Evolutionary conservation across 495 filamentous ascomycete species (phyloP).

Genomic region (Hypoxylon lienhwacheense): DNA sequence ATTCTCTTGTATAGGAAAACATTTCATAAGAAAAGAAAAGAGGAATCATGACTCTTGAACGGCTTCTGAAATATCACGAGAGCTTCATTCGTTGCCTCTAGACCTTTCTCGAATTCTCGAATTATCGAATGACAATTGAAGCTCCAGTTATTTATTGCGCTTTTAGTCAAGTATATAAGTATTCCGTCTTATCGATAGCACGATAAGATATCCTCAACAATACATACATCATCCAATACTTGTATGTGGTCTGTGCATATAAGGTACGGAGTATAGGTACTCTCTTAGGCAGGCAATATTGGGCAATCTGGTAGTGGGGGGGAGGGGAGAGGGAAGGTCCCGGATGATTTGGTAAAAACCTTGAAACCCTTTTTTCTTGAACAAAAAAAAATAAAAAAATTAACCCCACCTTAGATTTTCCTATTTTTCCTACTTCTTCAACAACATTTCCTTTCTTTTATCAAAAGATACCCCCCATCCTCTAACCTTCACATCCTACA

Average conservation of each 20-base stretch:
- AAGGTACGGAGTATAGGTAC: not conserved
- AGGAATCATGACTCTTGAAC: constrained; percentile 1
- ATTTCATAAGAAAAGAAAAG: constrained; percentile 10
- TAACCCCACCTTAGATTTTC: constrained; percentile 38
- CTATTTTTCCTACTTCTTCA: constrained; percentile 22
- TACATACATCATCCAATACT: too few relatives aligned
- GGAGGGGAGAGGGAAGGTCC: too few relatives aligned
- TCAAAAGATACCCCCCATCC: constrained; percentile 35
- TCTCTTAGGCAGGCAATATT: too few relatives aligned
- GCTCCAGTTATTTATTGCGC: constrained; percentile 18
- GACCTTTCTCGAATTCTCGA: constrained; percentile 36
- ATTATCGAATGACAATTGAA: constrained; percentile 22
- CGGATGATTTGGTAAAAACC: constrained; percentile 27
- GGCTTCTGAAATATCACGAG: constrained; percentile 29
- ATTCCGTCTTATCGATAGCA: constrained; percentile 17
- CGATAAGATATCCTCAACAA: constrained; percentile 11
- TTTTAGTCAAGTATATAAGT: too few relatives aligned
- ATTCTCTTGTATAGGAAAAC: constrained; percentile 14
- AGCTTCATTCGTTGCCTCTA: constrained; percentile 23
- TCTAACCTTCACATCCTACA: constrained; percentile 25
- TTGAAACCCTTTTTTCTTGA: constrained; percentile 3
- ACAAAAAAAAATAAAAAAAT: constrained; percentile 34
- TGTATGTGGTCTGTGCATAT: not conserved
- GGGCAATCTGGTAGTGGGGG: constrained; percentile 1
- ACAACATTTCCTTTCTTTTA: constrained; percentile 32